Percentiles rank a stretch among this genome's conserved stretches.
Conservation (phyloP, 2,329 filamentous ascomycete genomes). For the Aspergillus nomiae region DNA sequence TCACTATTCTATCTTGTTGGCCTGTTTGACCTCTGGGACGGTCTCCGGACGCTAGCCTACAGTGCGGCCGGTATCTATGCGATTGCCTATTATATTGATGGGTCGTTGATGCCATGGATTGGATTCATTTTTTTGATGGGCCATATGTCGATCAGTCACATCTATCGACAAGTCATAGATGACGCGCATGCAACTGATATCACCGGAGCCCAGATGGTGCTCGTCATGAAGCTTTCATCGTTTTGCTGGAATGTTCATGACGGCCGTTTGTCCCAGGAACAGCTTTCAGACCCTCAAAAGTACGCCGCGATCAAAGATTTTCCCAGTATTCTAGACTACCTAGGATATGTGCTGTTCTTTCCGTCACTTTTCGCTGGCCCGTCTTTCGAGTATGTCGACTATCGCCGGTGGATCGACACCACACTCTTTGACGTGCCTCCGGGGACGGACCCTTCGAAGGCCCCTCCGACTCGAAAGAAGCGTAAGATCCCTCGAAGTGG, state of each 20-base stretch:
- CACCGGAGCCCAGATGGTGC: conserved; percentile 93
- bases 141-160: conserved; percentile 90
- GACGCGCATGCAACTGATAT: conserved; percentile 75
- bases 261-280: conserved; percentile 73
- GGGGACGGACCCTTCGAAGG: conserved; percentile 80
- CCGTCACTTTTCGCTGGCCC: conserved; percentile 86
- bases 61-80: conserved; percentile 78
- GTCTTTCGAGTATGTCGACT: conserved; percentile 92
- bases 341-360: conserved; percentile 94
- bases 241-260: conserved; percentile 99
- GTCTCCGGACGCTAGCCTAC: conserved; percentile 75
- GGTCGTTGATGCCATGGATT: conserved; percentile 96
- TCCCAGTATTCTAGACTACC: conserved; percentile 76
- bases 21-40: conserved; percentile 88
- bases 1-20: conserved; percentile 91
- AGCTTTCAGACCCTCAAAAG: conserved; percentile 85
- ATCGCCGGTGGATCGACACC: conserved; percentile 87
- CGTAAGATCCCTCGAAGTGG: conserved; percentile 90
- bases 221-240: conserved; percentile 94
- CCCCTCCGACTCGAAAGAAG: conserved; percentile 82
- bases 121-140: conserved; percentile 93
- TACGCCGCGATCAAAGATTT: conserved; percentile 75
- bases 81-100: conserved; percentile 80
- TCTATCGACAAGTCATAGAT: conserved; percentile 73
- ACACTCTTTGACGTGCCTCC: conserved; percentile 88